phyloP scores from a whole-genome alignment of 768 basidiomycete species.

The Mycena amicta region DNA sequence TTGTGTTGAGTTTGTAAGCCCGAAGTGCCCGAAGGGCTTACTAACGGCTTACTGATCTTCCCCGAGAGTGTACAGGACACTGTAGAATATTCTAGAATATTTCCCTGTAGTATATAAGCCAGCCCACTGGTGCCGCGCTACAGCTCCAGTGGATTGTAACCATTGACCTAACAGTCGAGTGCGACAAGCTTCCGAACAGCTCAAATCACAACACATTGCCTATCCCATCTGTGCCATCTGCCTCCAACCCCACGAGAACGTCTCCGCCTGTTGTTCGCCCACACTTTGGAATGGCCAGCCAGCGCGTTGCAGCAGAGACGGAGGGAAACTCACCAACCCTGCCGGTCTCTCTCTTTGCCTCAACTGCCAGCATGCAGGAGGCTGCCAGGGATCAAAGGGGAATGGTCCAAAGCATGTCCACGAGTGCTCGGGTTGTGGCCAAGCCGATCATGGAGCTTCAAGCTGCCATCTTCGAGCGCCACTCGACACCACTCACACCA shows the following conservation, averaged over 20 bases:
- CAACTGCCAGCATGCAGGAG: slow-evolving; percentile 33
- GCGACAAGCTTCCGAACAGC: no score
- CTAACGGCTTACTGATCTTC: no score
- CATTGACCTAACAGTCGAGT: no score
- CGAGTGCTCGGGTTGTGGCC: slow-evolving; percentile 46
- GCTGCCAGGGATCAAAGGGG: slow-evolving; percentile 26
- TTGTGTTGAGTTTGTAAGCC: no score
- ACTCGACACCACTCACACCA: slow-evolving; percentile 29
- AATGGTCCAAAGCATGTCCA: slow-evolving; percentile 31
- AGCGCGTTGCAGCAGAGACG: slow-evolving; percentile 20
- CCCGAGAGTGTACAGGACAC: no score
- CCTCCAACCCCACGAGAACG: slow-evolving; percentile 3
- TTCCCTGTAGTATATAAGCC: no score
- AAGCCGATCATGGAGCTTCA: slow-evolving; percentile 39
- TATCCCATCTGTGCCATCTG: slow-evolving; percentile 11
- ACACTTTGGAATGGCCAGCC: slow-evolving; percentile 27
- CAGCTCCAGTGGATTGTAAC: no score
- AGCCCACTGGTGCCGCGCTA: no score
- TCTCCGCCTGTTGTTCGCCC: neutral
- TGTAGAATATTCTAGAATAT: no score
- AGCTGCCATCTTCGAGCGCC: slow-evolving; percentile 39
- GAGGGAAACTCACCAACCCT: slow-evolving; percentile 24
- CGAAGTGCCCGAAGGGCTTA: no score
- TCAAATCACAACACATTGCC: no score
- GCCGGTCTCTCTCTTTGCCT: slow-evolving; percentile 32